Conservation (phyloP, 1,139 yeast species). For the Protomyces inouyei region DNA sequence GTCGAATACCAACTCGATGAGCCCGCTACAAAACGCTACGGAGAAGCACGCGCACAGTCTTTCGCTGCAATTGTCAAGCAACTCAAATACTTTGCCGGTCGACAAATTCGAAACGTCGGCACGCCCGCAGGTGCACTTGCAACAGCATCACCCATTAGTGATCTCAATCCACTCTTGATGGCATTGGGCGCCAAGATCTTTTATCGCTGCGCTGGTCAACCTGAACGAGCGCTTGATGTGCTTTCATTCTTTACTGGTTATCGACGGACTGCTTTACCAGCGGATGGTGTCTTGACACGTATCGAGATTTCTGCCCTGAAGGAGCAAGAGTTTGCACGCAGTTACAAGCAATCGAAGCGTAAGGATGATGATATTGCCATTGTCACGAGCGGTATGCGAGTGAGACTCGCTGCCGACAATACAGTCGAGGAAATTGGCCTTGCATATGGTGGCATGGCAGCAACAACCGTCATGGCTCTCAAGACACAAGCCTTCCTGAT, state of each 20-base stretch:
- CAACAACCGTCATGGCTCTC: constrained; percentile 43
- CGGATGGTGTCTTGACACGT: constrained; percentile 40
- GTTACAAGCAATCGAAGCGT: constrained; percentile 47
- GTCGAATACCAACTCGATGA: constrained; percentile 40
- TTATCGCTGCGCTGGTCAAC: constrained; percentile 38
- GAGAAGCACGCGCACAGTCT: constrained; percentile 35
- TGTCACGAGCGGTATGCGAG: constrained; percentile 44
- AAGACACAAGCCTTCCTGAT: constrained; percentile 38
- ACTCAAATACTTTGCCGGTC: constrained; percentile 47
- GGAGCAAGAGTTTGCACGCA: constrained; percentile 40
- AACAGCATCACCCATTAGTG: constrained; percentile 50
- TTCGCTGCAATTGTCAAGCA: constrained; percentile 43
- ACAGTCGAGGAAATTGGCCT: constrained; percentile 39
- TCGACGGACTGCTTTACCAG: constrained; percentile 43
- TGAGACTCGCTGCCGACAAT: constrained; percentile 34
- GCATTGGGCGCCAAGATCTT: constrained; percentile 43
- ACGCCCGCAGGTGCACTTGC: constrained; percentile 49
- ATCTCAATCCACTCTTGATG: constrained; percentile 46
- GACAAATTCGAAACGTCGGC: constrained; percentile 48
- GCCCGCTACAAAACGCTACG: constrained; percentile 33
- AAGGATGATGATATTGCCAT: constrained; percentile 50
- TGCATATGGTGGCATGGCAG: constrained; percentile 49
- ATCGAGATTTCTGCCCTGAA: constrained; percentile 44
- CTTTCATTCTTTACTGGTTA: constrained; percentile 45
- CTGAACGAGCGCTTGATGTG: constrained; percentile 38